Evolutionary conservation across 1,284 basidiomycete genomes (phyloP), one percentile per base, ranked within the genome.

Genomic region (Cutaneotrichosporon sp.): DNA sequence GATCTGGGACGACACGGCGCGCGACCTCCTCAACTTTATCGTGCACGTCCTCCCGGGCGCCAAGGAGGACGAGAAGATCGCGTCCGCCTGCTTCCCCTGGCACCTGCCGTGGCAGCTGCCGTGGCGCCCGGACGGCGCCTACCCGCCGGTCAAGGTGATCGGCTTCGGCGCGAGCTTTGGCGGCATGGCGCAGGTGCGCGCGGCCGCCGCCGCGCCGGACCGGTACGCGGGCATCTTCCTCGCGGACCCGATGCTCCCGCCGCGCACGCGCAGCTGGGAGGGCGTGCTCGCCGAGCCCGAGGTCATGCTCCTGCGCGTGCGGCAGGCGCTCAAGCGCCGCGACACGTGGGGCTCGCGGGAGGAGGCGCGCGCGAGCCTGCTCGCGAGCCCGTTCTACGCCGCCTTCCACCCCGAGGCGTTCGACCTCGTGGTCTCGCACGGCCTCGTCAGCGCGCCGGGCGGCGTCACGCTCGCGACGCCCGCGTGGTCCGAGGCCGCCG

Each of bases 91-190:
- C 38, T 42, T 42, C 38, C 38, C 38, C 13, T 42, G 18, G 18
- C 38, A 42, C 18, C 33, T 25, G 11, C 38, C 60, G 1, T 62
- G 46, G 43, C 60, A 62, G 50, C 51, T 65, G 8, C 16, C 14
- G 20, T 65, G 63, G 63, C 43, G 25, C 3, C 50, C 59, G 0
- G 60, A 54, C 14, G 63, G 57, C 24, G 45, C 56, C 4, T 54
- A 34, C 1, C 54, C 60, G 4, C n/a, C 54, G 0, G 54, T 57
- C 18, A 34, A 22, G 2, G 42, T 65, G 2, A 38, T 62, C 6
- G 60, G 60, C 0, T 56, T 65, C 31, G 63, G 63, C n/a, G 91
- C 95, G 72, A 94, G 91, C 0, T 87, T 89, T 61, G 90, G 91
- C 22, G 90, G 89, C 2, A 36, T 45, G 1, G 63, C 42, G 3